Conservation (phyloP, 257 asterid genomes). For the Schizonepeta tenuifolia region DNA sequence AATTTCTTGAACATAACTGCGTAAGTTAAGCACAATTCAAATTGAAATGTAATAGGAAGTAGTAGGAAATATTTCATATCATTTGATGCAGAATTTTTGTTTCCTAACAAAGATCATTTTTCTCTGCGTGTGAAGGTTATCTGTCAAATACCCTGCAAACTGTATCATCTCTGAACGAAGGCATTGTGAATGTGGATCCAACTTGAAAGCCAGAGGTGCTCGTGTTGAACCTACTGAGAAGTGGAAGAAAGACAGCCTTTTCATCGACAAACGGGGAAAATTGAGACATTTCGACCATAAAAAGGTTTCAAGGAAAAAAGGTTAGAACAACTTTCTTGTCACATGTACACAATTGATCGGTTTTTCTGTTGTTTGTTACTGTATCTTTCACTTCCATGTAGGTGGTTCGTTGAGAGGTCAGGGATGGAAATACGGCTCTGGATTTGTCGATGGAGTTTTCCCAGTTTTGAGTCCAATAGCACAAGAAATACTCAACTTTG, state of each 20-base stretch:
- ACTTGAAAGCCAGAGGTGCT: conserved; percentile 49
- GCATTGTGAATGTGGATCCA: conserved; percentile 45
- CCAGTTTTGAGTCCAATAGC: conserved; percentile 89
- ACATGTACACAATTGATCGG: neutral
- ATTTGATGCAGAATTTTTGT: neutral
- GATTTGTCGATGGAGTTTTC: conserved; percentile 85
- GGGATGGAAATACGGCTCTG: conserved; percentile 96
- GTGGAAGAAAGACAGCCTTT: conserved; percentile 72
- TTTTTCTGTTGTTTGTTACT: neutral
- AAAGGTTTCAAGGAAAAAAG: conserved; percentile 71
- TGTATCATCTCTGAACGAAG: conserved; percentile 41
- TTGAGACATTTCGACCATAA: conserved; percentile 69
- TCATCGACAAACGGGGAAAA: conserved; percentile 66
- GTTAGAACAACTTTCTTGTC: conserved; percentile 36
- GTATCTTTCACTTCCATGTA: conserved; percentile 29
- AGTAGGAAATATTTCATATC: neutral
- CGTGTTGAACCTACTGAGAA: conserved; percentile 52
- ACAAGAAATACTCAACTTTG: conserved; percentile 60
- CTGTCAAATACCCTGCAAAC: conserved; percentile 47
- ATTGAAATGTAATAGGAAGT: neutral
- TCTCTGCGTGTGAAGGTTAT: conserved; percentile 44
- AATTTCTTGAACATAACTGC: neutral
- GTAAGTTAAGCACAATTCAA: neutral
- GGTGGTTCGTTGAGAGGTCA: conserved; percentile 90
- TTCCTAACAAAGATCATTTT: neutral